Evolutionary conservation across 805 yeast genomes (phyloP).

Genomic region (Saccharomycopsis malanga): DNA sequence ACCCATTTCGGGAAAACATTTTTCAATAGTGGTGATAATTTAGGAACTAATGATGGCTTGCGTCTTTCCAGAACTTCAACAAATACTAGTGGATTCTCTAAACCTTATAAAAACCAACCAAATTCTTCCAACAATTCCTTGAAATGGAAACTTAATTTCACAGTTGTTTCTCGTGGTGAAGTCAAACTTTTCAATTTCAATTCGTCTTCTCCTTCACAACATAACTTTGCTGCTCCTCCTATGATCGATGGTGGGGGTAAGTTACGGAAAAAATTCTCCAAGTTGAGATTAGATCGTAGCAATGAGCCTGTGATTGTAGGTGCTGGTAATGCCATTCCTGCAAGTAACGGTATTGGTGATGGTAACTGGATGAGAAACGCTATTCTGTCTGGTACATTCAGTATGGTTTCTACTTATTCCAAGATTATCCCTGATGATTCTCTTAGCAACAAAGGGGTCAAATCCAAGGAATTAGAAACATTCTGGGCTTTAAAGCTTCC

Average conservation of each 20-base stretch:
- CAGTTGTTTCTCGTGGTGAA: slow-evolving; percentile 65
- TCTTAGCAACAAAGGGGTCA: slow-evolving; percentile 24
- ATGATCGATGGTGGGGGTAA: slow-evolving; percentile 2
- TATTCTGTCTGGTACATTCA: slow-evolving; percentile 45
- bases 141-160: slow-evolving; percentile 46
- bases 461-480: slow-evolving; percentile 31
- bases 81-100: slow-evolving; percentile 23
- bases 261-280: slow-evolving; percentile 20
- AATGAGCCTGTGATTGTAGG: slow-evolving; percentile 24
- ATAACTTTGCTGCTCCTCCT: not conserved
- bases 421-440: slow-evolving; percentile 36
- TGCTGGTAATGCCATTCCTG: slow-evolving; percentile 22
- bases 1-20: slow-evolving; percentile 12
- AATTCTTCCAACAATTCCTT: slow-evolving; percentile 10
- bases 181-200: slow-evolving; percentile 49
- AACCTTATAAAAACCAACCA: not conserved
- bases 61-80: slow-evolving; percentile 11
- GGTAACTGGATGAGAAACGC: slow-evolving; percentile 69
- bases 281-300: slow-evolving; percentile 15
- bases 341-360: slow-evolving; percentile 38
- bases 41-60: not conserved
- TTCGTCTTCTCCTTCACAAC: slow-evolving; percentile 1
- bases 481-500: slow-evolving; percentile 56
- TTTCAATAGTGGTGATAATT: slow-evolving; percentile 9
- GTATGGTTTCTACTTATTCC: slow-evolving; percentile 47